Conservation (phyloP, 2,329 filamentous ascomycete genomes). For the Scytalidium lignicola region DNA sequence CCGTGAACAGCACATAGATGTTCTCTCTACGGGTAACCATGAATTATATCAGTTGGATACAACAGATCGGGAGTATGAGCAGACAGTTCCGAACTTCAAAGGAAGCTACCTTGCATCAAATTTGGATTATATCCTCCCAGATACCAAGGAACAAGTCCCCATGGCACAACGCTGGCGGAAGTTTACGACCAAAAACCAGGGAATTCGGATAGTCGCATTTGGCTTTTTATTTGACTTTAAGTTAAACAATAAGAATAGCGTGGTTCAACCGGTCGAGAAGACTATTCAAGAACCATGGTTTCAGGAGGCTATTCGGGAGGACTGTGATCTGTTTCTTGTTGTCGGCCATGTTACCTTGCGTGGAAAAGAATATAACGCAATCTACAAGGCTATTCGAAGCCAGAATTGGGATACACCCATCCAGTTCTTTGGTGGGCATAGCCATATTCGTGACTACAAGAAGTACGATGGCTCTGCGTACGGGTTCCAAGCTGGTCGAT, state of each 20-base stretch:
- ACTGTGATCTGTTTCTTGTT: slow-evolving; percentile 82
- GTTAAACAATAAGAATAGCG: slow-evolving; percentile 83
- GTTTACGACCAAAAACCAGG: slow-evolving; percentile 87
- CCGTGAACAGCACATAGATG: slow-evolving; percentile 74
- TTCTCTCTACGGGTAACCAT: slow-evolving; percentile 88
- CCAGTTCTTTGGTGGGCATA: slow-evolving; percentile 86
- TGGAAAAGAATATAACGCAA: slow-evolving; percentile 70
- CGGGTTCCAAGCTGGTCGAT: slow-evolving; percentile 80
- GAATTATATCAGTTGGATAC: slow-evolving; percentile 83
- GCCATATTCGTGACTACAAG: slow-evolving; percentile 80
- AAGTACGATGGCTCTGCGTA: slow-evolving; percentile 74
- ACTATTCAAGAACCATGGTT: slow-evolving; percentile 87
- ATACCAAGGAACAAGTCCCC: slow-evolving; percentile 65
- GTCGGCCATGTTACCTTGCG: slow-evolving; percentile 79
- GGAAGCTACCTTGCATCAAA: slow-evolving; percentile 86
- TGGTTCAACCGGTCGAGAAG: slow-evolving; percentile 74
- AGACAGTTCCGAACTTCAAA: slow-evolving; percentile 78
- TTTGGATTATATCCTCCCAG: slow-evolving; percentile 75
- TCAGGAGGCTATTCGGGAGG: slow-evolving; percentile 74
- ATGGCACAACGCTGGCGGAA: slow-evolving; percentile 80
- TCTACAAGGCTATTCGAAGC: slow-evolving; percentile 74
- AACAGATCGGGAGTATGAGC: slow-evolving; percentile 70
- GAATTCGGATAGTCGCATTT: slow-evolving; percentile 78
- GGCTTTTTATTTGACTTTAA: slow-evolving; percentile 95
- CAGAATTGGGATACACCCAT: slow-evolving; percentile 79